Base-by-base conservation (phyloP, 2,329 filamentous ascomycete genomes). In the Aspergillus fijiensis region DNA sequence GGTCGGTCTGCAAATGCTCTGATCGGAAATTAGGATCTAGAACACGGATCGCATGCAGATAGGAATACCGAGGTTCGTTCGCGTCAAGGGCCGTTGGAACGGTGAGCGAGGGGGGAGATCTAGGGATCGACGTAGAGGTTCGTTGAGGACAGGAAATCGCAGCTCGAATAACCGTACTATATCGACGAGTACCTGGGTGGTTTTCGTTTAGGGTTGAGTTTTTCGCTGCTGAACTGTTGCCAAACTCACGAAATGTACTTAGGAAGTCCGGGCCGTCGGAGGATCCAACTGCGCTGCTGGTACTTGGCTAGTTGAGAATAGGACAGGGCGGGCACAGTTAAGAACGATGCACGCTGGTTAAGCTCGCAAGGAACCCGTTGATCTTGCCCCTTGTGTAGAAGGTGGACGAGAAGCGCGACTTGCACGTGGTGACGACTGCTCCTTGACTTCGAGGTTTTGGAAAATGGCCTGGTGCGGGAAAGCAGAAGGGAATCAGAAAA, bases 31-130 rank as follows among this genome's bases (percentile, higher is more conserved):
- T 35, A 48, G 51, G 52, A 49, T 66, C 59, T 72, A 68, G 58
- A 66, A 61, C 67, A 62, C 65, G 54, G 64, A 67, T 69, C 62
- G 69, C 71, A 72, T 72, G 58, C 61, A 61, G 66, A 57, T 58
- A 51, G 53, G 7, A 53, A 57, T 54, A 55, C 49, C 55, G 45
- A 42, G 42, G 35, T 31, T 60, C 21, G 42, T 51, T 62, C 42
- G 58, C 39, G 60, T 47, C 35, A 42, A 58, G 47, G 48, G 58
- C 57, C 53, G 56, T 63, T 53, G 57, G 51, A 64, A 61, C 42
- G 53, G 57, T 48, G 59, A 58, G 49, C 51, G 62, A 62, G 51
- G 58, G 55, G 62, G 63, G 60, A 57, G 55, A 62, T 60, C 57
- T 53, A 55, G 55, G 53, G 35, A 51, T 61, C 48, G 25, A 55